phyloP scores from a whole-genome alignment of 805 yeast species.

The Babjeviella inositovora region DNA sequence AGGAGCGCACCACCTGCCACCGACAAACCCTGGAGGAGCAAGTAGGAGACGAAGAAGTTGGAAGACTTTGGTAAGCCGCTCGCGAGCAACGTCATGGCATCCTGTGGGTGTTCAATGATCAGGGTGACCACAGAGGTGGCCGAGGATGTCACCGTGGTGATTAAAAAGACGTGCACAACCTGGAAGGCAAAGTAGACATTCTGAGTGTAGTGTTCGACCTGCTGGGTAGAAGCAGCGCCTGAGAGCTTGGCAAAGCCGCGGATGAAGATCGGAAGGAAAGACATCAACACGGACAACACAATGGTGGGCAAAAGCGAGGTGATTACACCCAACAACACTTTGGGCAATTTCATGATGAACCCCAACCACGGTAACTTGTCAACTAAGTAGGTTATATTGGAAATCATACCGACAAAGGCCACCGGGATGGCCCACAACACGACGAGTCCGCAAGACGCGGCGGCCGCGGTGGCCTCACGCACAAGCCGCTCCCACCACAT shows the following conservation, averaged over 20 bases:
- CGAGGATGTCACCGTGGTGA: slow-evolving; percentile 57
- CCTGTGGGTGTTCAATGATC: slow-evolving; percentile 40
- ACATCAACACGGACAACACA: slow-evolving; percentile 49
- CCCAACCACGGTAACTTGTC: slow-evolving; percentile 34
- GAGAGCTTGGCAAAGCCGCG: slow-evolving; percentile 43
- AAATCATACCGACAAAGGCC: slow-evolving; percentile 61
- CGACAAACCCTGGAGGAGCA: slow-evolving; percentile 53
- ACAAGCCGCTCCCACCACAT: slow-evolving; percentile 67
- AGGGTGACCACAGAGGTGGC: slow-evolving; percentile 53
- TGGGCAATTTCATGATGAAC: slow-evolving; percentile 42
- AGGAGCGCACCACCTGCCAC: slow-evolving; percentile 49
- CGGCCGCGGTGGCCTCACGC: slow-evolving; percentile 32
- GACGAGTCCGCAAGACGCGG: slow-evolving; percentile 38
- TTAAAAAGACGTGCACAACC: slow-evolving; percentile 55
- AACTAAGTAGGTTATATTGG: slow-evolving; percentile 49
- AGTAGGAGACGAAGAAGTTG: slow-evolving; percentile 55
- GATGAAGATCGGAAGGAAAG: slow-evolving; percentile 47
- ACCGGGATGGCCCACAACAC: slow-evolving; percentile 67
- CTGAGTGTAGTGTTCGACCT: slow-evolving; percentile 49
- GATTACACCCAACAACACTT: slow-evolving; percentile 36
- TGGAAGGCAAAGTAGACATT: slow-evolving; percentile 55
- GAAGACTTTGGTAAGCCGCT: slow-evolving; percentile 57
- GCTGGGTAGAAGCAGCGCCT: slow-evolving; percentile 41
- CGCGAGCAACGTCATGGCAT: slow-evolving; percentile 45
- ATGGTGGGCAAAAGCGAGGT: slow-evolving; percentile 60